These are phyloP conservation scores for Thelonectria olida DNA, from an alignment of 2,329 filamentous ascomycete genomes.

Conservation along the genomic window DNA sequence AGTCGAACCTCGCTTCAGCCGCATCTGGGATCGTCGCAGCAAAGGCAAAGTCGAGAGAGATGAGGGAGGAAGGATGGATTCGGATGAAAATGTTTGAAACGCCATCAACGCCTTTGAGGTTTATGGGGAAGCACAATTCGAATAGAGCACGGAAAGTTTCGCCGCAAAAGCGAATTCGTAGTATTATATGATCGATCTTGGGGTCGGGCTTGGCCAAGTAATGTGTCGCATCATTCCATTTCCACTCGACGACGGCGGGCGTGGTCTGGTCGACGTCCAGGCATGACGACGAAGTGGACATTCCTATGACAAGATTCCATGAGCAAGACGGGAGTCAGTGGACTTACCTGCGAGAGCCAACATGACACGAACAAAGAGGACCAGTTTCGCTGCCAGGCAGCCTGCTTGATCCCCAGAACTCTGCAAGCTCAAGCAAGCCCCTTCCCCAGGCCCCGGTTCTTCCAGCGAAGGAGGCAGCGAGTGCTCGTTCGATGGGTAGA, in stretches of 20 bases:
- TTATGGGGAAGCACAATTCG: neutral
- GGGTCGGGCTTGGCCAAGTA: constrained; percentile 11
- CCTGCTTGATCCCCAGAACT: constrained; percentile 12
- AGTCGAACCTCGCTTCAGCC: constrained; percentile 7
- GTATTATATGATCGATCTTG: constrained; percentile 8
- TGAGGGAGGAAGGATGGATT: constrained; percentile 12
- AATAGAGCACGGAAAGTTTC: neutral
- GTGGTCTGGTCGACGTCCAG: constrained; percentile 13
- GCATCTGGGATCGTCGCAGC: neutral
- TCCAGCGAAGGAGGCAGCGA: constrained; percentile 10
- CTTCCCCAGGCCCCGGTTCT: constrained; percentile 15
- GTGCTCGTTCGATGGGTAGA: constrained; percentile 16
- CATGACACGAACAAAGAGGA: constrained; percentile 5
- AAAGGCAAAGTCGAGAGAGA: constrained; percentile 2
- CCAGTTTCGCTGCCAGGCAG: constrained; percentile 11
- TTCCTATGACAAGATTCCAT: neutral
- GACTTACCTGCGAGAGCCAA: neutral
- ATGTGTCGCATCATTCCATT: constrained; percentile 13
- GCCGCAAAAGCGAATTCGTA: neutral
- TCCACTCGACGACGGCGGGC: constrained; percentile 11
- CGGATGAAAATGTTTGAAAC: neutral
- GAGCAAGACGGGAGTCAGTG: neutral
- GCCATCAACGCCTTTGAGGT: neutral
- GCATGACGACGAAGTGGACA: neutral
- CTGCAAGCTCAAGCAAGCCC: constrained; percentile 15